Evolutionary conservation across 1,284 basidiomycete species (phyloP).

Genomic region (Coniferiporia sulphurascens): DNA sequence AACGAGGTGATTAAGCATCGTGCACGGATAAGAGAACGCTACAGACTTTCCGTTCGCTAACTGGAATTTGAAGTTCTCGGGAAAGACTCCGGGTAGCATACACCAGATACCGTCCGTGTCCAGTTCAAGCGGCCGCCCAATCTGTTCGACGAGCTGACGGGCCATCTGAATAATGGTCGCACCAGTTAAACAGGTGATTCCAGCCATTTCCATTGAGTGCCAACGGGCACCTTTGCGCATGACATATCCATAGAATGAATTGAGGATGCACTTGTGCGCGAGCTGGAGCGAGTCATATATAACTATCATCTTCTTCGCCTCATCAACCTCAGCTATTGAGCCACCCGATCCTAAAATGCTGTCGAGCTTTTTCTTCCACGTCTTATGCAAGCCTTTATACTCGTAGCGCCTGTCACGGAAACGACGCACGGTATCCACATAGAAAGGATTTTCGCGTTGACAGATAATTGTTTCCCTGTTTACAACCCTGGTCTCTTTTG

Average conservation of each 20-base stretch:
- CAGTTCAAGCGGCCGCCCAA: slow-evolving; percentile 94
- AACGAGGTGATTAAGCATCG: slow-evolving; percentile 99
- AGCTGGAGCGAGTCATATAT: slow-evolving; percentile 99
- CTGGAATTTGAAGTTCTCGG: slow-evolving; percentile 97
- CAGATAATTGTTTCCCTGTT: slow-evolving; percentile 95
- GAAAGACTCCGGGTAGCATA: slow-evolving; percentile 97
- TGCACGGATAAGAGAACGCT: slow-evolving; percentile 96
- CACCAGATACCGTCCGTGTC: slow-evolving; percentile 99
- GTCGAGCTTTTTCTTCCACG: slow-evolving; percentile 99
- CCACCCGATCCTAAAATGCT: slow-evolving; percentile 60
- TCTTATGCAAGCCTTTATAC: slow-evolving; percentile 98
- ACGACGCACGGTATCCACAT: slow-evolving; percentile 95
- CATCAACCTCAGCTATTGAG: slow-evolving; percentile 83
- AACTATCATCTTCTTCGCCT: slow-evolving; percentile 99
- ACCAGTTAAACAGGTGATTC: slow-evolving; percentile 98
- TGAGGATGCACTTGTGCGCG: slow-evolving; percentile 99
- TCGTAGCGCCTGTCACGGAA: slow-evolving; percentile 99
- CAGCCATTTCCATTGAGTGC: slow-evolving; percentile 99
- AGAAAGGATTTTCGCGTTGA: slow-evolving; percentile 98
- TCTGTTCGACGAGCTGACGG: slow-evolving; percentile 94
- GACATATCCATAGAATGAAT: slow-evolving; percentile 99
- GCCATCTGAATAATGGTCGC: slow-evolving; percentile 99
- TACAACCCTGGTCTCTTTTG: slow-evolving; percentile 97
- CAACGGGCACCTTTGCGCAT: slow-evolving; percentile 99
- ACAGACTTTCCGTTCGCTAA: slow-evolving; percentile 85